Percentiles rank a stretch among this genome's conserved stretches.
phyloP scores from a whole-genome alignment of 257 asterid species.

The Jaltomata sinuosa region DNA sequence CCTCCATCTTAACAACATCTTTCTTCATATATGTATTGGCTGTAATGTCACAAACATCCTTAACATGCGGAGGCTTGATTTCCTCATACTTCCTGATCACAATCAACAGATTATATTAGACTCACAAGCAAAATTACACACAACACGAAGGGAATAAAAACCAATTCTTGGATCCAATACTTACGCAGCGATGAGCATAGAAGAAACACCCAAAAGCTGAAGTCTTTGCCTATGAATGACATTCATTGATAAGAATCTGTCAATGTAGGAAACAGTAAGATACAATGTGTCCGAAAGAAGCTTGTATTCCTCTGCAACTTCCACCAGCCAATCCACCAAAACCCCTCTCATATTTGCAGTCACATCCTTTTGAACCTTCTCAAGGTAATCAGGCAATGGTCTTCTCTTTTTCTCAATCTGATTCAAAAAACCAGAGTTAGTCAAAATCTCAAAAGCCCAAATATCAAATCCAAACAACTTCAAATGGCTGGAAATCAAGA shows the following conservation, averaged over 20 bases:
- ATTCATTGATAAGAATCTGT: slow-evolving; percentile 53
- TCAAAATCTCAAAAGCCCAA: background rate
- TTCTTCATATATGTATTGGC: slow-evolving; percentile 51
- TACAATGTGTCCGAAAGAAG: slow-evolving; percentile 73
- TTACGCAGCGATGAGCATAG: slow-evolving; percentile 97
- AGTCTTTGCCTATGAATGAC: slow-evolving; percentile 46
- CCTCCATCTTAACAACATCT: slow-evolving; percentile 82
- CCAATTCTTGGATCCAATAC: slow-evolving; percentile 1
- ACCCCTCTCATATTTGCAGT: slow-evolving; percentile 82
- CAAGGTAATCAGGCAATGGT: slow-evolving; percentile 48
- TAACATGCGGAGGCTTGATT: slow-evolving; percentile 68
- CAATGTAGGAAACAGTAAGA: slow-evolving; percentile 56
- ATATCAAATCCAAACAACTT: background rate
- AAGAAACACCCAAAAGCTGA: slow-evolving; percentile 93
- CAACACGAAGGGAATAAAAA: background rate
- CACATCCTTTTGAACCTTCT: slow-evolving; percentile 60
- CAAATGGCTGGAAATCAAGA: background rate
- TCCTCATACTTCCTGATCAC: slow-evolving; percentile 80
- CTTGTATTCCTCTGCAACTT: slow-evolving; percentile 86
- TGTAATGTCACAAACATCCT: slow-evolving; percentile 66
- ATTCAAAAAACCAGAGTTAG: background rate
- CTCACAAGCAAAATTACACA: background rate
- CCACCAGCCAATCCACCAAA: slow-evolving; percentile 86
- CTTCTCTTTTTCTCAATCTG: slow-evolving; percentile 60
- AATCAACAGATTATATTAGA: background rate